Base-by-base conservation (phyloP, 192 early-diverging fungal genomes). In the Entophlyctis helioformis region DNA sequence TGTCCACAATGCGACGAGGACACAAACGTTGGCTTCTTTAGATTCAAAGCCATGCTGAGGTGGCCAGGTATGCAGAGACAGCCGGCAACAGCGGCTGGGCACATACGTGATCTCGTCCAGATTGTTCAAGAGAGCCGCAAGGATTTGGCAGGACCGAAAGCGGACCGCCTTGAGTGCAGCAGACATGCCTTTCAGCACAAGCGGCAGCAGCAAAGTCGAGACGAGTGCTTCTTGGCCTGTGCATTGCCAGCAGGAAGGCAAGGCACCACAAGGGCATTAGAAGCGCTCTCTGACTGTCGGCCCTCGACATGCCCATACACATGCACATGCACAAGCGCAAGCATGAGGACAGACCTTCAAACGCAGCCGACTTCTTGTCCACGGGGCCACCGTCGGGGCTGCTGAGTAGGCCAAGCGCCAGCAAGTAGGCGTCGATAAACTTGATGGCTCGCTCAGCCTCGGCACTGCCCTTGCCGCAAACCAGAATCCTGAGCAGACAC, bases 151-250 rank as follows among this genome's bases (percentile, higher is more conserved):
- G 45, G 75, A 76, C 7, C 89, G 74, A 45, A 75, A 53, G 10
- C 89, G 78, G 4, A 87, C 80, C 6, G 60, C 63, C 55, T 85
- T 84, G 47, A 87, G 82, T 48, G 83, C 87, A 16, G 85, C 83
- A n/a, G 67, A 70, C 48, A 86, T 74, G 3, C 89, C 89, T 48
- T 72, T 80, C 42, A 87, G 54, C 24, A 87, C 38, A 49, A 87
- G 74, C 44, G 53, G 59, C 54, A 89, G 69, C 21, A 92, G 54
- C 25, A 64, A 63, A 56, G 73, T 72, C n/a, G 80, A 73, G 56
- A 92, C 9, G 9, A 34, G 15, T 8, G 15, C 9, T 34, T 34
- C 15, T 8, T 34, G 33, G 33, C 33, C 9, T 36, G 7, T 26
- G 25, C 19, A 40, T 38, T 9, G 41, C 25, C 15, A 50, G 3